A percentile compares a stretch with the other conserved stretches of the same genome.
phyloP scores from a whole-genome alignment of 768 basidiomycete species.

The Calocybe indica region DNA sequence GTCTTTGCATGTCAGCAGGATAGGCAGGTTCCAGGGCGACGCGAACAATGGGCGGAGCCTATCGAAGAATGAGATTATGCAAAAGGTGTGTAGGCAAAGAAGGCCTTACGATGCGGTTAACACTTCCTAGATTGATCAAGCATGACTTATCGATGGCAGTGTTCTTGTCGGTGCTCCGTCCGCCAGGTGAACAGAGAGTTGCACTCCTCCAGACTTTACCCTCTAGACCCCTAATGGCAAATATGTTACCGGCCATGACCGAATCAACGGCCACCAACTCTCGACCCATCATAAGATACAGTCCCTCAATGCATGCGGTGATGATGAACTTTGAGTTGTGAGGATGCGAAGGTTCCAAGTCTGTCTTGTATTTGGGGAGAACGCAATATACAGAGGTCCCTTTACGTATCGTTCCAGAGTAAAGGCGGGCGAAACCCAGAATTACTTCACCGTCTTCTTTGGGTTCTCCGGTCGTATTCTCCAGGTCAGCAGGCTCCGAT shows the following conservation, averaged over 20 bases:
- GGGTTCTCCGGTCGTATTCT: conserved; percentile 10
- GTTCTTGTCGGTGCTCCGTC: conserved; percentile 31
- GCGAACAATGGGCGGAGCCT: conserved; percentile 90
- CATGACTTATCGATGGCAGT: conserved; percentile 32
- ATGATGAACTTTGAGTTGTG: conserved; percentile 61
- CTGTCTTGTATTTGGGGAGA: conserved; percentile 79
- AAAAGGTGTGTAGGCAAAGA: neutral
- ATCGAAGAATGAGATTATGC: conserved; percentile 4
- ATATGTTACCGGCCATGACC: conserved; percentile 91
- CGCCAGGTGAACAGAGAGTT: conserved; percentile 72
- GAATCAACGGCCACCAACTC: conserved; percentile 80
- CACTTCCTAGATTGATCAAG: conserved; percentile 76
- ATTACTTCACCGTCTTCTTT: conserved; percentile 52
- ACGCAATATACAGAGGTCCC: conserved; percentile 66
- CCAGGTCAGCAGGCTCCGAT: conserved; percentile 6
- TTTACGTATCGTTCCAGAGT: conserved; percentile 75
- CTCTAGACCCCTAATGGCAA: conserved; percentile 86
- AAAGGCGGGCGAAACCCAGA: conserved; percentile 91
- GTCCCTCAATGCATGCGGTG: conserved; percentile 56
- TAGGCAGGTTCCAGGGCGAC: conserved; percentile 86
- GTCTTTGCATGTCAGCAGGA: conserved; percentile 83
- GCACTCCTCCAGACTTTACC: conserved; percentile 88
- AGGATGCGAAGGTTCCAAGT: conserved; percentile 58
- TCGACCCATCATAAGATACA: conserved; percentile 98
- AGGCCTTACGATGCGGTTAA: conserved; percentile 52